Conservation (phyloP, 1,284 basidiomycete genomes). For the Heterobasidion parviporum region DNA sequence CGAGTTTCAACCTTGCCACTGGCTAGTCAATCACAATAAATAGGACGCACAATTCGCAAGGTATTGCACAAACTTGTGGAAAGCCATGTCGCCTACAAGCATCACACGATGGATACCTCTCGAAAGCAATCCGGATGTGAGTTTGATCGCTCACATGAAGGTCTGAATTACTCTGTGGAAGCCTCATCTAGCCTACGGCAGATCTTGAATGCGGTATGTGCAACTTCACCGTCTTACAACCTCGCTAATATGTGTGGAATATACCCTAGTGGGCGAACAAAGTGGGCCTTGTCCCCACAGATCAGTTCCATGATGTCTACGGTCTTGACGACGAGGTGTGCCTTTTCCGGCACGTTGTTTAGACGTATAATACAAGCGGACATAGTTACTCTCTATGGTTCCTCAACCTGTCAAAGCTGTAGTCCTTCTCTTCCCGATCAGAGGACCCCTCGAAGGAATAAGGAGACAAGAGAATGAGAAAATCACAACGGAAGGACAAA, state of each 20-base stretch:
- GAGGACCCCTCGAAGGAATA: slow-evolving; percentile 38
- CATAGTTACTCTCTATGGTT: slow-evolving; percentile 60
- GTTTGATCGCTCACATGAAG: slow-evolving; percentile 5
- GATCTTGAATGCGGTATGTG: slow-evolving; percentile 15
- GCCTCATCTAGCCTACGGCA: slow-evolving; percentile 4
- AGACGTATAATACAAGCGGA: background rate
- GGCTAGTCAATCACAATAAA: too few relatives aligned
- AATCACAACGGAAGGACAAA: slow-evolving; percentile 40
- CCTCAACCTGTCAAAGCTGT: slow-evolving; percentile 72
- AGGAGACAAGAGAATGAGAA: slow-evolving; percentile 50
- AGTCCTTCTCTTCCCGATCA: slow-evolving; percentile 75
- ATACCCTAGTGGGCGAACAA: slow-evolving; percentile 65
- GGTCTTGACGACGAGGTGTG: slow-evolving; percentile 69
- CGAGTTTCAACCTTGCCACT: too few relatives aligned
- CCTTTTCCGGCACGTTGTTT: background rate
- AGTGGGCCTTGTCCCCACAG: slow-evolving; percentile 56
- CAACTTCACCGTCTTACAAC: background rate
- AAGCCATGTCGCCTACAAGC: background rate
- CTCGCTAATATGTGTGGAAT: too few relatives aligned
- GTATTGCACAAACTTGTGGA: too few relatives aligned
- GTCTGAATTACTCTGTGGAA: background rate
- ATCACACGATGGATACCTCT: slow-evolving; percentile 58
- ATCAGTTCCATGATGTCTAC: slow-evolving; percentile 74
- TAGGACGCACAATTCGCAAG: too few relatives aligned
- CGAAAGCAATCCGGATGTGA: slow-evolving; percentile 70